A percentile compares a stretch with the other conserved stretches of the same genome.
These are phyloP conservation scores for Phialemoniopsis sp. DNA, from an alignment of 2,329 filamentous ascomycete genomes.

Conservation along the genomic window DNA sequence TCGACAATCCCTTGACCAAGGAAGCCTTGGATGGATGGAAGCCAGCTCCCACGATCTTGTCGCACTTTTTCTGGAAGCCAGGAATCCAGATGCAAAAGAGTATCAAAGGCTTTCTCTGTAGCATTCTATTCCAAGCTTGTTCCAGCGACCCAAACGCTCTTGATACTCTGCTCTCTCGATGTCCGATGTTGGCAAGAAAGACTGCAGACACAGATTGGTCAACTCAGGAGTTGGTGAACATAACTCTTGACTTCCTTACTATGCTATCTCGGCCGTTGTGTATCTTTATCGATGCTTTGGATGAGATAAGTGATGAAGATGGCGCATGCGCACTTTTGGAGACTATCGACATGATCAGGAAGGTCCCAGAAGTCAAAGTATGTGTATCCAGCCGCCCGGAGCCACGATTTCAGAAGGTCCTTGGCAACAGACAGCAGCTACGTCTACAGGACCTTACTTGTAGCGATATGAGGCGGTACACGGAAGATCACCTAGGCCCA, in stretches of 20 bases:
- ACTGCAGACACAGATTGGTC: constrained; percentile 11
- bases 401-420: neutral
- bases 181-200: neutral
- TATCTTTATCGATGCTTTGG: constrained; percentile 9
- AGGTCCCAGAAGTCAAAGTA: neutral
- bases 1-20: constrained; percentile 7
- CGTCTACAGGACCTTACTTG: neutral
- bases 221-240: neutral
- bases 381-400: constrained; percentile 1
- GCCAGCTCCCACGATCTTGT: constrained; percentile 4
- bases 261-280: neutral
- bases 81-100: constrained; percentile 18
- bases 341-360: neutral
- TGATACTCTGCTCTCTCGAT: neutral
- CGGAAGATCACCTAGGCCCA: neutral
- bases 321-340: neutral
- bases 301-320: neutral
- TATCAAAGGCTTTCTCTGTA: constrained; percentile 16
- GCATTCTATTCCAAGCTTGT: constrained; percentile 16
- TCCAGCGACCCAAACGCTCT: neutral
- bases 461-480: neutral
- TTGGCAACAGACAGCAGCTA: neutral
- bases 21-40: constrained; percentile 13
- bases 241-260: neutral
- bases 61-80: constrained; percentile 24